Evolutionary conservation across 1,284 basidiomycete genomes (phyloP).

Genomic region (Ustilago cynodontis): DNA sequence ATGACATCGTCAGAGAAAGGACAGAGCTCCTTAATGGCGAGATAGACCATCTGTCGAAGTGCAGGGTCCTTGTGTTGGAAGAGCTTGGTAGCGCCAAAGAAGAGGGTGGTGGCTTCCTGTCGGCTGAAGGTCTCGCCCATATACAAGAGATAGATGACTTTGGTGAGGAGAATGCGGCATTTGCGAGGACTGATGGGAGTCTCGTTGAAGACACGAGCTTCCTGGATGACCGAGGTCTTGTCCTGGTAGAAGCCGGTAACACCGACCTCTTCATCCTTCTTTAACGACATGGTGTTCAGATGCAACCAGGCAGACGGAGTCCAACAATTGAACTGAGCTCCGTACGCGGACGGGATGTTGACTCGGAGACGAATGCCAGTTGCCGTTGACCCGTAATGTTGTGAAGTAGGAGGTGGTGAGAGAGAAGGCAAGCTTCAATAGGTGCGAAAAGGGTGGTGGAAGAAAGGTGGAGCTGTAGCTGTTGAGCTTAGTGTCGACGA

Average conservation of each 20-base stretch:
- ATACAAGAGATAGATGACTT: constrained; percentile 96
- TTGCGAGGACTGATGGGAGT: constrained; percentile 88
- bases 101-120: constrained; percentile 95
- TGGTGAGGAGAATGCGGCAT: constrained; percentile 94
- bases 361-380: constrained; percentile 5
- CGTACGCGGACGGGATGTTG: constrained; percentile 3
- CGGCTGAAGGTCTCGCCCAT: constrained; percentile 94
- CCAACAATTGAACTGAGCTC: constrained; percentile 6
- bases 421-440: not conserved
- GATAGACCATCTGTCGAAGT: constrained; percentile 96
- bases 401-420: constrained; percentile 1
- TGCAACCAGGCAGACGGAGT: constrained; percentile 18
- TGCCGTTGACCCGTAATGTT: constrained; percentile 17
- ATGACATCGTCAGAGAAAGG: constrained; percentile 96
- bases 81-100: constrained; percentile 98
- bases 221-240: constrained; percentile 75
- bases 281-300: constrained; percentile 65
- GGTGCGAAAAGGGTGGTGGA: not conserved
- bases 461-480: constrained; percentile 4
- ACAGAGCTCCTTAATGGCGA: constrained; percentile 97
- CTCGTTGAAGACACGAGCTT: constrained; percentile 99
- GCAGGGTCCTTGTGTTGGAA: constrained; percentile 99
- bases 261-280: constrained; percentile 69
- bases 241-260: constrained; percentile 67
- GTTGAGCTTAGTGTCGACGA: constrained; percentile 5